Evolutionary conservation across 345 rosid genomes (phyloP), one percentile per base, ranked within the genome.

Genomic region (Eucalyptus pauciflora): DNA sequence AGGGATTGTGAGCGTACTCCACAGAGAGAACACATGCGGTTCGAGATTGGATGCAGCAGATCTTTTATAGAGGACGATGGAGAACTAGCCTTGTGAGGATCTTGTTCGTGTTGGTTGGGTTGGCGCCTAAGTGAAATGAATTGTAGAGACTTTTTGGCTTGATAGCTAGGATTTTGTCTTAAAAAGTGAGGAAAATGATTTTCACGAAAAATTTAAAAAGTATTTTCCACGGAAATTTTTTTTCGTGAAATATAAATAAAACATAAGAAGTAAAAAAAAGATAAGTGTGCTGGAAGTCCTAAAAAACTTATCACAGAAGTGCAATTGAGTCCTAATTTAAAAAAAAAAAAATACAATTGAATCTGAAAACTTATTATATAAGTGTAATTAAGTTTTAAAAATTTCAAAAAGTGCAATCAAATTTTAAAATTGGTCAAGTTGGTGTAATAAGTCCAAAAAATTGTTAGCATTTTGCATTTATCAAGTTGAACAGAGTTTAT

Each of bases 271-370:
- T 5, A 25, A 60, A 60, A 25, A 54, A 58, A 25, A 8, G 6
- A 27, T 60, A 27, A 60, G 0, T 27, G 1, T 0, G 0, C 1
- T 60, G 1, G 0, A 27, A 60, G 7, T 27, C 0, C 3, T 27
- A 60, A 27, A 60, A 60, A 17, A 17, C 4, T 60, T 60, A 13
- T 60, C 2, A 1, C 8, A 29, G 11, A 60, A 25, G 1, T 27
- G 0, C 1, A 12, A 60, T 60, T 12, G 2, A 5, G 7, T 60
- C 1, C 1, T 58, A 11, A 58, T 33, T 33, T 33, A n/a, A n/a
- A n/a, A n/a, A n/a, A n/a, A n/a, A n/a, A n/a, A n/a, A 10, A 25
- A 29, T 12, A 5, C 0, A 60, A 25, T 60, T 27, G 15, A 60
- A 60, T 27, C 0, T 13, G 0, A 60, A 58, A 60, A 60, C 16